Base-by-base conservation (phyloP, 2,329 filamentous ascomycete species). In the Pyricularia pennisetigena region DNA sequence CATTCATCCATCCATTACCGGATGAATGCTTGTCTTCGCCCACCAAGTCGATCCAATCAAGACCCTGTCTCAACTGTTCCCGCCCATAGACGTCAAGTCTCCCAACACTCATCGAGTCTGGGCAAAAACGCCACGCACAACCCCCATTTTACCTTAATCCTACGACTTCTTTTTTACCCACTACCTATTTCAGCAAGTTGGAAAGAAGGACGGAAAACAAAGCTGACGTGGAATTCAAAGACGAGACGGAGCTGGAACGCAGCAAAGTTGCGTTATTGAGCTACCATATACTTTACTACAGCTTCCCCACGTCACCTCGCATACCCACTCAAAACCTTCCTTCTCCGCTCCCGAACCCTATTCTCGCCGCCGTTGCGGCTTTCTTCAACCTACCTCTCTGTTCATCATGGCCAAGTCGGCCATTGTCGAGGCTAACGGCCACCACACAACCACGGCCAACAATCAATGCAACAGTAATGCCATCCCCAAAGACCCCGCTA, bases 391-490 rank as follows among this genome's bases (percentile, higher is more conserved):
- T n/a, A n/a, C n/a, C n/a, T n/a, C n/a, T 61, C 69, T 41, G 32
- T 3, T 68, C 63, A 30, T 26, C 24, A 68, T 65, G 68, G 66
- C 67, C 49, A 70, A 65, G 64, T 66, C 59, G 62, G 59, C 64
- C 69, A 35, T 68, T 30, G 24, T 62, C 49, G 30, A 49, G 23
- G 65, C 62, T 14, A 68, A 67, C 59, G 66, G 66, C 66, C 59
- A 62, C 32, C 66, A 62, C 32, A 16, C 64, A 54, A 68, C 65
- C 28, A 66, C 64, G 61, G 59, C 64, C 67, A 66, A 64, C 62
- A 71, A 72, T n/a, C 70, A 72, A 67, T 68, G 72, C 69, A 75
- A 74, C 70, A 57, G 16, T 29, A 62, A 29, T 30, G 32, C 29
- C 59, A 28, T n/a, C 14, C 67, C 30, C 65, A 68, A 67, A 14